A percentile compares a stretch with the other conserved stretches of the same genome.
Conservation (phyloP, 176 grass and related monocot genomes). For the Tillandsia fasciculata region DNA sequence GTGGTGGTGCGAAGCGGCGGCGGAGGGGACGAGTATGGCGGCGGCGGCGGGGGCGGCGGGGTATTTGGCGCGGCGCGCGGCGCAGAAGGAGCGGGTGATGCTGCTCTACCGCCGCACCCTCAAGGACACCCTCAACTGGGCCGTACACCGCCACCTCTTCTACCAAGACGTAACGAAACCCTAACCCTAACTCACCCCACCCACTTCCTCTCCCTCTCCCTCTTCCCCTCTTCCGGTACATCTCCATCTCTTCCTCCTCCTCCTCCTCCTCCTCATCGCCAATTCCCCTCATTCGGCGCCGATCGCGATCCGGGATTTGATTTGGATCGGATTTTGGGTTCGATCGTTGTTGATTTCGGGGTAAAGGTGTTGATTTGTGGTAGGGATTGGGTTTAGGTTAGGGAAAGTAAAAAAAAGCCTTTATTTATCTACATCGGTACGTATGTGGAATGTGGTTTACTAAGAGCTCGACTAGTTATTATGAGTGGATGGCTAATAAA, state of each 20-base stretch:
- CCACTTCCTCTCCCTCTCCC: neutral
- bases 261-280: neutral
- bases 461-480: too few relatives aligned
- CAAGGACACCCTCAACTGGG: constrained; percentile 98
- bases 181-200: neutral
- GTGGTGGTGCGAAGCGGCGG: constrained; percentile 1
- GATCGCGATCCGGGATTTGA: too few relatives aligned
- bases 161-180: constrained; percentile 53
- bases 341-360: too few relatives aligned
- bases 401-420: too few relatives aligned
- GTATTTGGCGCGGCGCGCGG: constrained; percentile 63
- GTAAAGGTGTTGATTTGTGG: too few relatives aligned
- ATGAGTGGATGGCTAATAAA: too few relatives aligned
- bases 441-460: too few relatives aligned
- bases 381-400: too few relatives aligned
- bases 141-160: constrained; percentile 95
- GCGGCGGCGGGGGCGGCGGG: constrained; percentile 37
- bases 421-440: too few relatives aligned
- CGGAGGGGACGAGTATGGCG: constrained; percentile 9
- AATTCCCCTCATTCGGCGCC: too few relatives aligned
- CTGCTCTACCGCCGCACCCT: constrained; percentile 79
- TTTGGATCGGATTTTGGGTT: too few relatives aligned
- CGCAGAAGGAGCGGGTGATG: constrained; percentile 89
- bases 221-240: neutral
- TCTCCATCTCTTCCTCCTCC: constrained; percentile 13